These are phyloP conservation scores for Macaranga tanarius DNA, from an alignment of 441 rosid genomes.

Conservation along the genomic window DNA sequence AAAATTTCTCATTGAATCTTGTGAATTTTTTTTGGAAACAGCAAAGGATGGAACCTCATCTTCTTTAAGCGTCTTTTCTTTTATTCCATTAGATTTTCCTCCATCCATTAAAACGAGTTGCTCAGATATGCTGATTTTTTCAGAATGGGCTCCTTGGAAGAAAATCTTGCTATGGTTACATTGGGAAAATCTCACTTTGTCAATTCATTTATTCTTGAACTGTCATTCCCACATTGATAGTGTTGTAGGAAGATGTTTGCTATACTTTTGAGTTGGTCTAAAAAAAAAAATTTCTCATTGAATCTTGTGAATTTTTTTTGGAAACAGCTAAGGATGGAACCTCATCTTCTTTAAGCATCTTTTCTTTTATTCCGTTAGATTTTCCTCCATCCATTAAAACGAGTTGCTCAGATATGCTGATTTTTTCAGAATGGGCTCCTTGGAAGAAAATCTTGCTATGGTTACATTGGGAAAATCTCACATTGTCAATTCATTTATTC, in stretches of 20 bases:
- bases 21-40: background rate
- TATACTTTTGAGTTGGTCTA: background rate
- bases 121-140: background rate
- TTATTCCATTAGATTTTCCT: background rate
- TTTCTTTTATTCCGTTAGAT: background rate
- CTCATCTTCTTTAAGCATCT: background rate
- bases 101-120: background rate
- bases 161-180: background rate
- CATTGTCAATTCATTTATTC: background rate
- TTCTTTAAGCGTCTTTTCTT: background rate
- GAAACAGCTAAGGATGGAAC: background rate
- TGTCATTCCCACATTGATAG: background rate
- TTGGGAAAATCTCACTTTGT: background rate
- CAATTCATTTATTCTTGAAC: background rate
- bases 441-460: background rate
- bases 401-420: background rate
- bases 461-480: background rate
- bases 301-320: conserved; percentile 5
- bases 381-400: background rate
- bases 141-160: background rate
- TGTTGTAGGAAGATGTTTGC: background rate
- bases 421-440: background rate
- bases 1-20: conserved; percentile 14
- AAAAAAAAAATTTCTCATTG: conserved; percentile 16
- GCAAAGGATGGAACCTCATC: background rate